phyloP scores from a whole-genome alignment of 2,329 filamentous ascomycete genomes.

The Arthrobotrys pseudoclavata region DNA sequence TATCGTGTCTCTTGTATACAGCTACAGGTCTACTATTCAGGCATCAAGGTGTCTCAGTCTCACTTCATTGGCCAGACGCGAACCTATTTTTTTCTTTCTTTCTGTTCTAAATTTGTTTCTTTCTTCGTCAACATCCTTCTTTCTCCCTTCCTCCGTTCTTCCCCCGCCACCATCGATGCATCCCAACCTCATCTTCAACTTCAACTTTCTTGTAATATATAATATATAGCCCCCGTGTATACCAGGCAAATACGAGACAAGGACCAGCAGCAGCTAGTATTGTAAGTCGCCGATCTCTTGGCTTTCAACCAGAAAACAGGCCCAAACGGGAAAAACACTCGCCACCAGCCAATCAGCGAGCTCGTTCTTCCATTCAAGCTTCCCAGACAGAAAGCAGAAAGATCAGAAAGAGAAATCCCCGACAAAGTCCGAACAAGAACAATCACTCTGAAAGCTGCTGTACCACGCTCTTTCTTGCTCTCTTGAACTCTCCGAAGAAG shows the following conservation, averaged over 20 bases:
- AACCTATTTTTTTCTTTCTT: conserved; percentile 6
- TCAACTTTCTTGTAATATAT: neutral
- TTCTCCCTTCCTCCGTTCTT: neutral
- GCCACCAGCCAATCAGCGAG: neutral
- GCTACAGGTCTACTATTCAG: neutral
- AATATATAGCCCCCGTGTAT: neutral
- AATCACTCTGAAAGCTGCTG: neutral
- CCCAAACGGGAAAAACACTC: conserved; percentile 3
- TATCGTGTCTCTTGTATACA: too few relatives aligned
- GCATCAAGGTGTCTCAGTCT: neutral
- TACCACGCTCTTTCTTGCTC: neutral
- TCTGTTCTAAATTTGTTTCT: conserved; percentile 1
- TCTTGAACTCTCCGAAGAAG: neutral
- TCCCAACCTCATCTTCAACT: neutral
- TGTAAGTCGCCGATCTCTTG: neutral
- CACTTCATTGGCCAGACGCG: conserved; percentile 5
- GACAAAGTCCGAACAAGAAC: neutral
- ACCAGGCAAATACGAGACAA: neutral
- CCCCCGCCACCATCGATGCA: neutral
- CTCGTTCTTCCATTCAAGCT: neutral
- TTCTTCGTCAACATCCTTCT: neutral
- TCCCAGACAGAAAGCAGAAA: conserved; percentile 1
- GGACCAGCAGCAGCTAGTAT: neutral
- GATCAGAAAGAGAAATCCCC: neutral
- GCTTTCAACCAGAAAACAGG: neutral